Evolutionary conservation across 192 early-diverging fungal genomes (phyloP).

Genomic region (Coemansia sp.): DNA sequence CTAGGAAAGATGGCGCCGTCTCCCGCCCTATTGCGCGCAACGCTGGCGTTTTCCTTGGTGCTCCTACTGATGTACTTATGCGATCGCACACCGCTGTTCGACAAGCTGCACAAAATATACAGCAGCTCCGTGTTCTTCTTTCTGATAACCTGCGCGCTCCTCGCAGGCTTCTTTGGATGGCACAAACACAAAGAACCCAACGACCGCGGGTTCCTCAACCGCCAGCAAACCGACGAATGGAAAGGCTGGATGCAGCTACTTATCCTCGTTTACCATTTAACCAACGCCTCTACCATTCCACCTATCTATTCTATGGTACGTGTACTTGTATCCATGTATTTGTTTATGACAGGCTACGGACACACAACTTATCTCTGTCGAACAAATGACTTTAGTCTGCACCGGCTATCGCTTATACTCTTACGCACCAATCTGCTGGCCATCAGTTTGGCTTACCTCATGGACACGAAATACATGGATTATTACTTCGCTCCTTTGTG

Average conservation of each 20-base stretch:
- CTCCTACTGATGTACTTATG: slow-evolving; percentile 64
- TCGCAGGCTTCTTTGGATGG: slow-evolving; percentile 48
- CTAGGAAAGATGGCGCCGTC: slow-evolving; percentile 55
- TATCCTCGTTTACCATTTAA: slow-evolving; percentile 71
- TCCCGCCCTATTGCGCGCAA: slow-evolving; percentile 40
- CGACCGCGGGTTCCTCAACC: slow-evolving; percentile 63
- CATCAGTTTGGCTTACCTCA: slow-evolving; percentile 61
- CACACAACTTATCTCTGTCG: slow-evolving; percentile 72
- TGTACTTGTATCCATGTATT: slow-evolving; percentile 71
- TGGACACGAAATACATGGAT: slow-evolving; percentile 69
- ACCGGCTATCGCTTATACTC: slow-evolving; percentile 63
- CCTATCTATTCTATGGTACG: slow-evolving; percentile 74
- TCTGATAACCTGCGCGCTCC: slow-evolving; percentile 42
- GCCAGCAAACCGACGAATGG: slow-evolving; percentile 84
- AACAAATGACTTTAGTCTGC: slow-evolving; percentile 67
- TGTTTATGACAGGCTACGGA: slow-evolving; percentile 83
- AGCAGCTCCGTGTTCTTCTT: slow-evolving; percentile 48
- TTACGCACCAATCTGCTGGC: slow-evolving; percentile 71
- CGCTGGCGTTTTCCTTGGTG: slow-evolving; percentile 56
- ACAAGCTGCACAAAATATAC: slow-evolving; percentile 66
- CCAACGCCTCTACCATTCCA: slow-evolving; percentile 62
- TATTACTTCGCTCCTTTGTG: slow-evolving; percentile 82
- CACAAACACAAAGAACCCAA: slow-evolving; percentile 28
- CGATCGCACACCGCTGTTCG: slow-evolving; percentile 71
- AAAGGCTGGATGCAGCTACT: slow-evolving; percentile 85